These are phyloP conservation scores for Lentinula sp. DNA, from an alignment of 768 basidiomycete genomes.

Conservation along the genomic window DNA sequence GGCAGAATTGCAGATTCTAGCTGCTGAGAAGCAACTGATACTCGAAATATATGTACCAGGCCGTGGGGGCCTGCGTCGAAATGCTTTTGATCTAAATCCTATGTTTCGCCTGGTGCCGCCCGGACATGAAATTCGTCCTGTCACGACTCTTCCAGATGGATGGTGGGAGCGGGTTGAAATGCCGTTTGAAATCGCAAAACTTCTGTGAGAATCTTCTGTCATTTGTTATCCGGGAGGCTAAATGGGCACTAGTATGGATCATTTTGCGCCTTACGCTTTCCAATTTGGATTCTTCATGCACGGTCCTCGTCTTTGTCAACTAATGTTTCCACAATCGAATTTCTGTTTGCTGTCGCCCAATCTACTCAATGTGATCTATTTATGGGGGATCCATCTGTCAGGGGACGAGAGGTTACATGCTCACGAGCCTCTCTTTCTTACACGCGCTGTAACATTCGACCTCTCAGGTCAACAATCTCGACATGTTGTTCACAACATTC, in stretches of 20 bases:
- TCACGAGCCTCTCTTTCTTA: slow-evolving; percentile 27
- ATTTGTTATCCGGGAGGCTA: neutral
- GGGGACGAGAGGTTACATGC: slow-evolving; percentile 12
- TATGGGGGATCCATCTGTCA: slow-evolving; percentile 26
- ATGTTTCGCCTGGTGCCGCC: neutral
- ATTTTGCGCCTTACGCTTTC: slow-evolving; percentile 32
- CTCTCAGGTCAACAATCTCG: slow-evolving; percentile 17
- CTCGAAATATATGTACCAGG: slow-evolving; percentile 1
- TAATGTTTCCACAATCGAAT: slow-evolving; percentile 15
- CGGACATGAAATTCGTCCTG: neutral
- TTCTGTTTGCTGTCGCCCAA: slow-evolving; percentile 13
- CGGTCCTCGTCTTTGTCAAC: slow-evolving; percentile 27
- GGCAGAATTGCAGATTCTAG: slow-evolving; percentile 9
- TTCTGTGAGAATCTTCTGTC: slow-evolving; percentile 6
- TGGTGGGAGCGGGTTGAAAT: slow-evolving; percentile 10
- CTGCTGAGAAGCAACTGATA: neutral
- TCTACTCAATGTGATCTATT: slow-evolving; percentile 20
- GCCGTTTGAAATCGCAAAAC: slow-evolving; percentile 9
- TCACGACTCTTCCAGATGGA: slow-evolving; percentile 6
- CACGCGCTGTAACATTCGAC: slow-evolving; percentile 18
- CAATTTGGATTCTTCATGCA: slow-evolving; percentile 45
- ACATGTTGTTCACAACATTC: slow-evolving; percentile 30
- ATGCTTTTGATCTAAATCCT: neutral
- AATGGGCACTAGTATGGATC: slow-evolving; percentile 23
- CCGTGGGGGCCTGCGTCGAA: slow-evolving; percentile 6